Percentiles rank a stretch among this genome's conserved stretches.
Conservation (phyloP, 208 protist genomes). For the Acanthamoeba rhysodes region DNA sequence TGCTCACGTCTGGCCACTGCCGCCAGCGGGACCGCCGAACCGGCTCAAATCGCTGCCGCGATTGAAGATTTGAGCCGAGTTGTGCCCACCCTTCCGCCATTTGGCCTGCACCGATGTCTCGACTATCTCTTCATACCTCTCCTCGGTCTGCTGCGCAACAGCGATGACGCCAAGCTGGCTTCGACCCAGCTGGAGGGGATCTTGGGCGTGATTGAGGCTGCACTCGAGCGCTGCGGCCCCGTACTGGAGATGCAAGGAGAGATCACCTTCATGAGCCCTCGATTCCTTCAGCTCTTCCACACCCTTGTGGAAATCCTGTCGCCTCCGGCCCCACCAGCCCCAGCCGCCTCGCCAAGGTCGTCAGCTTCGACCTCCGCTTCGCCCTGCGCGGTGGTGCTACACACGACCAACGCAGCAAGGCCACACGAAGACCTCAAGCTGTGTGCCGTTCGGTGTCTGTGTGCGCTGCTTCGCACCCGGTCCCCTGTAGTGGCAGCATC, state of each 20-base stretch:
- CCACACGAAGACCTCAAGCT: slow-evolving; percentile 64
- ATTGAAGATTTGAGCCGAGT: neutral
- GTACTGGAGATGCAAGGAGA: neutral
- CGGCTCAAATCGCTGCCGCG: neutral
- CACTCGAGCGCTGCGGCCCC: slow-evolving; percentile 8
- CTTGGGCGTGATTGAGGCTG: neutral
- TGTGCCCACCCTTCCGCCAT: neutral
- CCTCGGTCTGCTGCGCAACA: neutral
- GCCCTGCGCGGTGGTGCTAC: neutral
- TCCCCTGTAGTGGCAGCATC: neutral
- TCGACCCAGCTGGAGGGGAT: neutral
- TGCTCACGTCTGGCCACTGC: neutral
- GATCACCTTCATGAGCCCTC: slow-evolving; percentile 22
- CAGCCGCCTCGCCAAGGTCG: neutral
- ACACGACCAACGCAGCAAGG: neutral
- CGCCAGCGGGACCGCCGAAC: neutral
- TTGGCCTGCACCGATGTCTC: slow-evolving; percentile 38
- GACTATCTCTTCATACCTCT: slow-evolving; percentile 54
- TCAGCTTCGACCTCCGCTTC: neutral
- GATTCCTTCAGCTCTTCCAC: slow-evolving; percentile 63
- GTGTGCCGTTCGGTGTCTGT: neutral
- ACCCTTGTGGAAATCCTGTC: slow-evolving; percentile 38
- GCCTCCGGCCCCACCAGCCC: neutral
- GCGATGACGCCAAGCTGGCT: neutral
- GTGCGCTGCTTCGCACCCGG: slow-evolving; percentile 12